Evolutionary conservation across 2,329 filamentous ascomycete species (phyloP).

Genomic region (Ophiocordyceps camponoti-rufipedis): DNA sequence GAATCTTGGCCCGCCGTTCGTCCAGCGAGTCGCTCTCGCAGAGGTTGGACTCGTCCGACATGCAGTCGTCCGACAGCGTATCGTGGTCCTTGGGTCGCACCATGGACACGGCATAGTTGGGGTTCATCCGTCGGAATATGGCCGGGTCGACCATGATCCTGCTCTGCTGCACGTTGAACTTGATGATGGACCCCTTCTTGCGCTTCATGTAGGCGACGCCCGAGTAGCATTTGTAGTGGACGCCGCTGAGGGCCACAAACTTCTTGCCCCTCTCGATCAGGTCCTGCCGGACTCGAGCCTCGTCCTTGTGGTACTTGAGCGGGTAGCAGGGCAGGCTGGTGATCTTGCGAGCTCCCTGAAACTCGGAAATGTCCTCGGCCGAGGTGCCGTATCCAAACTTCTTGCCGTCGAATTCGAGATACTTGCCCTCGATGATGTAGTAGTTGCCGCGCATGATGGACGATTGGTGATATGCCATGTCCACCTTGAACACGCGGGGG

Average conservation of each 20-base stretch:
- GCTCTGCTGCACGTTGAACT: constrained; percentile 72
- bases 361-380: constrained; percentile 49
- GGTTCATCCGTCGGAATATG: constrained; percentile 67
- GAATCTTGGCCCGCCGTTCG: constrained; percentile 19
- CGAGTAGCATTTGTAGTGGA: constrained; percentile 67
- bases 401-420: constrained; percentile 81
- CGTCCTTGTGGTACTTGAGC: constrained; percentile 60
- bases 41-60: constrained; percentile 18
- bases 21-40: constrained; percentile 22
- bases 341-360: constrained; percentile 71
- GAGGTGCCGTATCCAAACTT: constrained; percentile 60
- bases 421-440: constrained; percentile 61
- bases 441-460: constrained; percentile 55
- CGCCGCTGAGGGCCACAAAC: constrained; percentile 63
- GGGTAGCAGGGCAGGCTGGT: constrained; percentile 62
- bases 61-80: constrained; percentile 29
- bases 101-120: constrained; percentile 63
- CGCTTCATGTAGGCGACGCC: constrained; percentile 76
- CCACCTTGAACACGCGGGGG: constrained; percentile 67
- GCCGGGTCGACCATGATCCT: constrained; percentile 77
- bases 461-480: constrained; percentile 51
- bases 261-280: constrained; percentile 70
- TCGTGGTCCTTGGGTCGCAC: constrained; percentile 57
- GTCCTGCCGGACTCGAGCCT: constrained; percentile 41
- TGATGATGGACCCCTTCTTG: constrained; percentile 43